Conservation (phyloP, 1,284 basidiomycete genomes). For the Trichosporon sp. region DNA sequence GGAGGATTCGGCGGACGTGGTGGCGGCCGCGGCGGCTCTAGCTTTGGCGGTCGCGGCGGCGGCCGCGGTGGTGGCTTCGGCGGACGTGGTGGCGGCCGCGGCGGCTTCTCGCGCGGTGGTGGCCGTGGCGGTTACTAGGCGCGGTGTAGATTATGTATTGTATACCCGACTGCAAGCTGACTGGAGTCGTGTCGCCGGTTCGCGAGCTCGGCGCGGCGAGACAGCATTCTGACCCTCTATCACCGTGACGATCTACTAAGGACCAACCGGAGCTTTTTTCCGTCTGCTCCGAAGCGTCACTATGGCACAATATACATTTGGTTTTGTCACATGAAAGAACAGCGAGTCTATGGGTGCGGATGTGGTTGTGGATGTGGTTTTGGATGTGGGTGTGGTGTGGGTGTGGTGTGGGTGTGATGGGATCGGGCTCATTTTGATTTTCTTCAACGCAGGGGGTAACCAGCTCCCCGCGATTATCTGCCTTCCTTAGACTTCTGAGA, state of each 20-base stretch:
- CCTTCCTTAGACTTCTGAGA: not conserved
- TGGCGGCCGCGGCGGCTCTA: slow-evolving; percentile 13
- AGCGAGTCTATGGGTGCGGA: not conserved
- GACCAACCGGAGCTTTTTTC: too few species aligned
- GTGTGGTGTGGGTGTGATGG: not conserved
- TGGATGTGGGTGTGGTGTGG: not conserved
- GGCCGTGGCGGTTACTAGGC: slow-evolving; percentile 19
- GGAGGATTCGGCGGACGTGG: slow-evolving; percentile 4
- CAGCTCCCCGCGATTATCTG: not conserved
- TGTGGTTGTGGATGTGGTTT: not conserved
- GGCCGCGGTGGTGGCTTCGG: slow-evolving; percentile 12
- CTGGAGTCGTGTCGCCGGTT: not conserved
- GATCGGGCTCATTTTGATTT: not conserved
- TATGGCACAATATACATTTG: slow-evolving; percentile 2
- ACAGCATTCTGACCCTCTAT: too few species aligned
- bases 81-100: slow-evolving; percentile 13
- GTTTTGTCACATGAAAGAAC: not conserved
- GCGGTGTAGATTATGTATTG: slow-evolving; percentile 17
- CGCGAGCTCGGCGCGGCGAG: too few species aligned
- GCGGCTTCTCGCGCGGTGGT: slow-evolving; percentile 18
- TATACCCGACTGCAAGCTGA: slow-evolving; percentile 13
- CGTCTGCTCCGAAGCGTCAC: not conserved
- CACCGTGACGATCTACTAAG: too few species aligned
- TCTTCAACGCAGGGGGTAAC: not conserved
- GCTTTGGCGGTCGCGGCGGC: slow-evolving; percentile 16